Evolutionary conservation across 148 eudicot genomes (phyloP).

Genomic region (Persicaria tinctoria): DNA sequence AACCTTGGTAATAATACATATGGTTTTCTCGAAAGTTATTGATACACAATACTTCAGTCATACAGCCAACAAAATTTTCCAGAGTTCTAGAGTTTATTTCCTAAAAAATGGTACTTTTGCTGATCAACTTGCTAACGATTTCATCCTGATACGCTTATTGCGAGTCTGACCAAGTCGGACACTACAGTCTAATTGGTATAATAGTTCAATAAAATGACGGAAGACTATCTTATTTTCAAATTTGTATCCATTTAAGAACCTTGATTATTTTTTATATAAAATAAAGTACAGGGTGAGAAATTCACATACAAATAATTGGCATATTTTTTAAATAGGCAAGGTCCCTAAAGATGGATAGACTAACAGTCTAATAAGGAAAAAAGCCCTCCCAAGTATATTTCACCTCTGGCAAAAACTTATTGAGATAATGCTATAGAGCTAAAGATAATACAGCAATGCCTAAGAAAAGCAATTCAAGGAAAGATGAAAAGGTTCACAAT

Average conservation of each 20-base stretch:
- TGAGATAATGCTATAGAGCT: background rate
- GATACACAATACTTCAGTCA: background rate
- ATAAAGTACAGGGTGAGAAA: background rate
- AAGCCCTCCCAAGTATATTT: background rate
- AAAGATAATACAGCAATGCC: background rate
- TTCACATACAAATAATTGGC: background rate
- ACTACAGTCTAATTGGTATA: background rate
- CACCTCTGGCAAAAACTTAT: background rate
- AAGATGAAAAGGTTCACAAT: constrained; percentile 4
- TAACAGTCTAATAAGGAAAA: background rate
- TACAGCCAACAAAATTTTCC: background rate
- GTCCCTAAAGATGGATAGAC: background rate
- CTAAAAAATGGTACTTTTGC: background rate
- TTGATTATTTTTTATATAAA: background rate
- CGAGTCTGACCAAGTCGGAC: background rate
- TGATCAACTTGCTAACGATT: background rate
- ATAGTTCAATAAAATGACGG: background rate
- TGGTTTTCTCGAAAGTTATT: too few species aligned
- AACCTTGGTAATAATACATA: too few species aligned
- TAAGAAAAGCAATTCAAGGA: background rate
- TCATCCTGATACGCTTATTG: background rate
- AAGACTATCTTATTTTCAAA: background rate
- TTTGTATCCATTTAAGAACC: constrained; percentile 1
- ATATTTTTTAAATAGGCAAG: background rate
- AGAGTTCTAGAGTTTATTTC: background rate